Percentiles rank a stretch among this genome's conserved stretches.
Conservation (phyloP, 768 basidiomycete genomes). For the Filobasidium floriforme region DNA sequence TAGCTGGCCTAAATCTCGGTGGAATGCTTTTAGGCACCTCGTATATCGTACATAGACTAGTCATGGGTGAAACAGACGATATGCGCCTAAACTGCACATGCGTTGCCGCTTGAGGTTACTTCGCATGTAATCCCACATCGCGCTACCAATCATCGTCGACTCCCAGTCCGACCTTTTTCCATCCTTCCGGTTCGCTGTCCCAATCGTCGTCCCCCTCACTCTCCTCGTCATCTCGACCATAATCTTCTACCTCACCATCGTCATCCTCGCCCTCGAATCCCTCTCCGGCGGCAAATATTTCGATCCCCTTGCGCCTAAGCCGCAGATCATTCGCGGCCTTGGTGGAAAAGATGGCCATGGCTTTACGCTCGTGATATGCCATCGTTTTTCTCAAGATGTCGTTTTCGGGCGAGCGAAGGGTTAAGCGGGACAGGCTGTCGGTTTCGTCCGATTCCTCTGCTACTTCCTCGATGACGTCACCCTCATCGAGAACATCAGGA, state of each 20-base stretch:
- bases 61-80: no score
- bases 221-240: not conserved
- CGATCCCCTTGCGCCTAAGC: conserved; percentile 8
- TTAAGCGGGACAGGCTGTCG: conserved; percentile 3
- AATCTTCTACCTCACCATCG: conserved; percentile 8
- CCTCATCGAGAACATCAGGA: not conserved
- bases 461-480: not conserved
- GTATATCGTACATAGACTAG: no score
- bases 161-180: conserved; percentile 18
- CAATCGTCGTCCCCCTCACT: conserved; percentile 21
- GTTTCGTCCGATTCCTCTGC: not conserved
- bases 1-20: no score
- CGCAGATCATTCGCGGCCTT: conserved; percentile 7
- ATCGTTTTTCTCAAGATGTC: conserved; percentile 20
- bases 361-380: conserved; percentile 18
- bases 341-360: conserved; percentile 20
- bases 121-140: no score
- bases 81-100: no score
- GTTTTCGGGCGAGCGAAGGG: conserved; percentile 15
- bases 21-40: no score
- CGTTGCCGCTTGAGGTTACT: no score
- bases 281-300: conserved; percentile 16
- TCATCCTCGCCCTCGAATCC: conserved; percentile 2
- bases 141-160: conserved; percentile 24
- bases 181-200: conserved; percentile 23